These are phyloP conservation scores for Agrocybe praecox DNA, from an alignment of 768 basidiomycete species.

Conservation along the genomic window DNA sequence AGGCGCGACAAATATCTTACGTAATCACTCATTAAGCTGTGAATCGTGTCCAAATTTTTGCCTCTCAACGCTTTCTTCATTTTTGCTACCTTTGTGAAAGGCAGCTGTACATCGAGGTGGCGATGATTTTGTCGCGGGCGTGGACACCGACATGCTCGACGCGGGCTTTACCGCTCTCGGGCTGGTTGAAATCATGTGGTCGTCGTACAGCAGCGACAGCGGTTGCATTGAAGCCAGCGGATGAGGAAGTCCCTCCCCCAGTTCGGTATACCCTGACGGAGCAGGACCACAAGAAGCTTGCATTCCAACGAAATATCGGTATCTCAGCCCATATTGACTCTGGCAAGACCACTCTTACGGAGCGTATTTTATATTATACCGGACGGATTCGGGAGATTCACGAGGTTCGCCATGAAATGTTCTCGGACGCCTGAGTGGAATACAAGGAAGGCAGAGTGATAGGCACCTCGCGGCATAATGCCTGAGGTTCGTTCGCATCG, in stretches of 20 bases:
- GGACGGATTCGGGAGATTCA: constrained; percentile 95
- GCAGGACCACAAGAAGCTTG: constrained; percentile 65
- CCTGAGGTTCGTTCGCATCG: constrained; percentile 14
- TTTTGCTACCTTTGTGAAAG: neutral
- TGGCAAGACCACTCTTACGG: constrained; percentile 97
- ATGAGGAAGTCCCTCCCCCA: constrained; percentile 24
- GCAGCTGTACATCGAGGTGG: constrained; percentile 3
- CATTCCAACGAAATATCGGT: constrained; percentile 91
- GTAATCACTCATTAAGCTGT: neutral
- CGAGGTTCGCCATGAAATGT: constrained; percentile 62
- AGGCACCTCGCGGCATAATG: constrained; percentile 9
- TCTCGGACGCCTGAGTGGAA: constrained; percentile 16
- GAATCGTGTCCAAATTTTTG: constrained; percentile 2
- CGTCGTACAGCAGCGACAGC: constrained; percentile 47
- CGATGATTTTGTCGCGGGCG: constrained; percentile 26
- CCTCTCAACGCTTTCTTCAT: neutral
- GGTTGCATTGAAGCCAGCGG: constrained; percentile 39
- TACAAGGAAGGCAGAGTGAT: neutral
- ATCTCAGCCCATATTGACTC: constrained; percentile 96
- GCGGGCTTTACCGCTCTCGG: constrained; percentile 17
- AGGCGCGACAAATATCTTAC: neutral
- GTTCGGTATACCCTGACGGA: constrained; percentile 55
- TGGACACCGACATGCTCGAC: constrained; percentile 25
- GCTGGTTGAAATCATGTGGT: constrained; percentile 12
- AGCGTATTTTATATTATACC: constrained; percentile 94